Percentiles rank a stretch among this genome's conserved stretches.
Conservation (phyloP, 2,329 filamentous ascomycete species). For the Hymenoscyphus infarciens region DNA sequence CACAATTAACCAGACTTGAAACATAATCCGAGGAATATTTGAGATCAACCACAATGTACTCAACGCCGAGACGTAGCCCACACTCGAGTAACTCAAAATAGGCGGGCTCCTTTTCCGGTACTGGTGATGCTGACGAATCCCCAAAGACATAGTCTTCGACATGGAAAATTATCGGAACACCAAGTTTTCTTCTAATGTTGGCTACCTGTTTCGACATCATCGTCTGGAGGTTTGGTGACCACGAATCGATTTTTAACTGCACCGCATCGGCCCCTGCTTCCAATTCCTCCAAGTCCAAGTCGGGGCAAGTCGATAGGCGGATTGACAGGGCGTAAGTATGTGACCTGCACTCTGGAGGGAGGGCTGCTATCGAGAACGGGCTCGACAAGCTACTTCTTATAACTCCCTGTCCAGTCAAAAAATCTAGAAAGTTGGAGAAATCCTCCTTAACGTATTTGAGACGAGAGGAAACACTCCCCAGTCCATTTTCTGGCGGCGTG, state of each 20-base stretch:
- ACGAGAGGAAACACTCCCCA: constrained; percentile 45
- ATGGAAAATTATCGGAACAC: constrained; percentile 54
- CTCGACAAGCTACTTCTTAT: constrained; percentile 53
- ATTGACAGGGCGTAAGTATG: constrained; percentile 68
- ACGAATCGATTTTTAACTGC: constrained; percentile 57
- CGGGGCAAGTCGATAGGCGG: constrained; percentile 53
- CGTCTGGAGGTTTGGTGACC: constrained; percentile 47
- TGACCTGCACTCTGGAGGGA: constrained; percentile 54
- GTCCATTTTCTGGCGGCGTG: constrained; percentile 41
- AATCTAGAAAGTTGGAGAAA: constrained; percentile 56
- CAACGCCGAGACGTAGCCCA: constrained; percentile 62
- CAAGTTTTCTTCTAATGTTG: constrained; percentile 52
- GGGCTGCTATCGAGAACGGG: constrained; percentile 56
- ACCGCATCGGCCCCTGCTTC: constrained; percentile 58
- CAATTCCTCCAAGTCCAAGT: constrained; percentile 49
- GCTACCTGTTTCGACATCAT: constrained; percentile 54
- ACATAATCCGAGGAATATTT: constrained; percentile 46
- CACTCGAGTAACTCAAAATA: constrained; percentile 59
- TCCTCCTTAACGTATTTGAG: constrained; percentile 54
- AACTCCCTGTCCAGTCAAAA: constrained; percentile 51
- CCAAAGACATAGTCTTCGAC: constrained; percentile 46
- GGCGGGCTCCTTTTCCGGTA: constrained; percentile 32
- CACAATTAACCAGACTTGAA: constrained; percentile 42
- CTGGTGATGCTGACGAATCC: constrained; percentile 21
- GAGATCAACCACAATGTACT: constrained; percentile 62